Base-by-base conservation (phyloP, 805 yeast species). In the Teunomyces aglyptinius region DNA sequence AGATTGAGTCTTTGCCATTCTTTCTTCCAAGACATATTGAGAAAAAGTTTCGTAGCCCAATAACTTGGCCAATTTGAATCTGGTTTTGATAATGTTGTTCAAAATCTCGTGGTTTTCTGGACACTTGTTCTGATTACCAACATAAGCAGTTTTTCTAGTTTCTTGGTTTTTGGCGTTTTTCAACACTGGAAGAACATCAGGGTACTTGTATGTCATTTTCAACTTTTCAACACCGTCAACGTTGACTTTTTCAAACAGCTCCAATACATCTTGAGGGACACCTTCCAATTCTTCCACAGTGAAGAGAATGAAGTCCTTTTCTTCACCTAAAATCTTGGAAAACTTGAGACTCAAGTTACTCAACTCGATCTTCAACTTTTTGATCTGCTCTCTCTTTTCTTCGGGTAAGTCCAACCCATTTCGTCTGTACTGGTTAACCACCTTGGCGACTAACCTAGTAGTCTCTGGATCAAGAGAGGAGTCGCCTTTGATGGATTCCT, bases 141-240 rank as follows among this genome's bases (percentile, higher is more conserved):
- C 57, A 54, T 74, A 84, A 1, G 89, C 89, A 10, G 64, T 59
- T 58, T 79, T 82, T 67, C 96, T 79, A 2, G 94, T 86, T 16
- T 76, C 77, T 36, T 82, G 75, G 51, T 67, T 67, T 46, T 75
- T 71, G 36, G 95, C 91, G 62, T 82, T 82, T 61, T 86, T 85
- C 63, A 86, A 64, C n/a, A 85, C 85, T 1, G 95, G 95, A 50
- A 84, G 70, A 41, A 85, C 64, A 59, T 88, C 96, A 1, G 96
- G 94, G 57, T 85, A 86, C 63, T 89, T 87, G 70, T 80, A 86
- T 2, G 94, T 85, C 73, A 89, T 85, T 59, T 84, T 84, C 50
- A 61, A 63, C 44, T 67, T 63, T 13, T 64, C 66, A 13, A 67
- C 73, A 18, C 71, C 79, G 16, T 69, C 75, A 8, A 65, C 67